Evolutionary conservation across 129 eudicot species (phyloP).

Genomic region (Oenanthe sinensis): DNA sequence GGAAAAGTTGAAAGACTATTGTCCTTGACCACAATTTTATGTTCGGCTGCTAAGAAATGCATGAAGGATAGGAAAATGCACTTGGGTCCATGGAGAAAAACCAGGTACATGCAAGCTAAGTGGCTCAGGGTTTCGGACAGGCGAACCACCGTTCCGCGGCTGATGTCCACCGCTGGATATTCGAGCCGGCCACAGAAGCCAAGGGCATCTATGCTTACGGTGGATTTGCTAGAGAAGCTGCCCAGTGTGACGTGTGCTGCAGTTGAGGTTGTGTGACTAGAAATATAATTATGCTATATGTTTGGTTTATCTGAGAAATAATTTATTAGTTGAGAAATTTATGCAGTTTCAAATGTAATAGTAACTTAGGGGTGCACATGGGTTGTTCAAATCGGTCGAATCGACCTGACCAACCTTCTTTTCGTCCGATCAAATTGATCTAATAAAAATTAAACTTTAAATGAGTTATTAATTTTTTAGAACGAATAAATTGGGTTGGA

Average conservation of each 20-base stretch:
- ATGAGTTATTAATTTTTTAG: too few species aligned
- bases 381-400: too few species aligned
- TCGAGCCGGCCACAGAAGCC: constrained; percentile 36
- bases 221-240: constrained; percentile 47
- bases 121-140: constrained; percentile 60
- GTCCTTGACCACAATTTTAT: constrained; percentile 37
- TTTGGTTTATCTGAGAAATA: too few species aligned
- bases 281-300: not conserved
- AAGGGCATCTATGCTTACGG: constrained; percentile 60
- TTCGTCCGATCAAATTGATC: too few species aligned
- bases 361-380: too few species aligned
- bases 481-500: too few species aligned
- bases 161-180: constrained; percentile 7
- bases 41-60: constrained; percentile 63
- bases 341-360: too few species aligned
- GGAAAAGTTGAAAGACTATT: constrained; percentile 61
- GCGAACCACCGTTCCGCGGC: constrained; percentile 15
- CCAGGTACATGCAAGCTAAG: constrained; percentile 44
- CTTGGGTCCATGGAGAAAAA: constrained; percentile 90
- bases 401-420: too few species aligned
- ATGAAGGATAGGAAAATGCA: constrained; percentile 82
- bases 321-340: too few species aligned
- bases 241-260: constrained; percentile 31
- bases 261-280: constrained; percentile 30
- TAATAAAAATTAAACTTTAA: too few species aligned